A percentile compares a stretch with the other conserved stretches of the same genome.
phyloP scores from a whole-genome alignment of 495 filamentous ascomycete species.

The Durotheca rogersii region DNA sequence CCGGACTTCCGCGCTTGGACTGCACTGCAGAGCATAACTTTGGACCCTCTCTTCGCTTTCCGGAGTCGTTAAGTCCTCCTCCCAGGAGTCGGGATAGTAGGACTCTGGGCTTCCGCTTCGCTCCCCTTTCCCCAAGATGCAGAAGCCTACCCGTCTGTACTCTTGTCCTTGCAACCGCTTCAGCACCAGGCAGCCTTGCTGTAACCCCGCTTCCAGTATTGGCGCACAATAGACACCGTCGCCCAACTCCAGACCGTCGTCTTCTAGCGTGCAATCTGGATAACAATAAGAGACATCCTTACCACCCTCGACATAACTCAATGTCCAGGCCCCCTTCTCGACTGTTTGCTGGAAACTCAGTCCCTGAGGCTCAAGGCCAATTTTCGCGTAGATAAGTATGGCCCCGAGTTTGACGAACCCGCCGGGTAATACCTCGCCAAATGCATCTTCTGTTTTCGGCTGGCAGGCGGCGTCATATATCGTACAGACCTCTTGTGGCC shows the following conservation, averaged over 20 bases:
- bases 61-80: not conserved
- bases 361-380: not conserved
- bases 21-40: not conserved
- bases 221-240: constrained; percentile 8
- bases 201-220: not conserved
- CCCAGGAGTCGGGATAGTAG: not conserved
- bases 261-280: constrained; percentile 5
- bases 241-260: constrained; percentile 1
- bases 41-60: not conserved
- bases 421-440: not conserved
- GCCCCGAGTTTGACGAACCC: not conserved
- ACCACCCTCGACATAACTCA: not conserved
- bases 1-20: not conserved
- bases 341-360: not conserved
- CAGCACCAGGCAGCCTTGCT: not conserved
- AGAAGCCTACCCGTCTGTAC: constrained; percentile 8
- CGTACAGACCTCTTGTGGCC: not conserved
- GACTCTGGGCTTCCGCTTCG: not conserved
- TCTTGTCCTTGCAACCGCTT: not conserved
- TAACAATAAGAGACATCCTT: not conserved
- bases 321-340: not conserved
- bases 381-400: not conserved
- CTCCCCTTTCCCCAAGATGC: not conserved
- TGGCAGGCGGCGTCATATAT: not conserved
- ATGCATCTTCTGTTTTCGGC: constrained; percentile 5